Percentiles rank a stretch among this genome's conserved stretches.
These are phyloP conservation scores for Gonapodya prolifera DNA, from an alignment of 192 early-diverging fungal species.

Conservation along the genomic window DNA sequence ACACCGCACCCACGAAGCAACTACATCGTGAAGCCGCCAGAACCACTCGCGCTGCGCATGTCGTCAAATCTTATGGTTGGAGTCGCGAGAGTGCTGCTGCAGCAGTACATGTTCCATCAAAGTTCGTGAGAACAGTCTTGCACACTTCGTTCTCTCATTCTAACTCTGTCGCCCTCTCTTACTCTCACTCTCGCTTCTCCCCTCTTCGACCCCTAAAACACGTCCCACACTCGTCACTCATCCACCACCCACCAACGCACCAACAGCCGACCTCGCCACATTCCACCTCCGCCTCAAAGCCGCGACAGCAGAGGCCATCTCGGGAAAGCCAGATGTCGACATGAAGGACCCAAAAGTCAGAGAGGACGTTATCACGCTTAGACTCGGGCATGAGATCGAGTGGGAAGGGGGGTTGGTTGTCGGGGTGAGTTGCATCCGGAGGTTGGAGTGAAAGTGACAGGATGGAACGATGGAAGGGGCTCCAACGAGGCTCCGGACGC, in stretches of 20 bases:
- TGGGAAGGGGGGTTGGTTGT: neutral
- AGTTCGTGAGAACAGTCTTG: neutral
- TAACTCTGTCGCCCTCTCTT: neutral
- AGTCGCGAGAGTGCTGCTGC: conserved; percentile 31
- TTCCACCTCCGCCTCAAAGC: neutral
- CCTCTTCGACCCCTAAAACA: neutral
- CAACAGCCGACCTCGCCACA: neutral
- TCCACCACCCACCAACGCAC: no score
- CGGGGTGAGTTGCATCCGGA: neutral
- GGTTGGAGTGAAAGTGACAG: no score
- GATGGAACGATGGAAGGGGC: no score
- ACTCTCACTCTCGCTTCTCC: neutral
- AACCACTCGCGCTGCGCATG: conserved; percentile 40
- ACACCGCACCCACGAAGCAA: no score
- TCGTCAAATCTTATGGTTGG: conserved; percentile 48
- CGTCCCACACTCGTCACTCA: no score
- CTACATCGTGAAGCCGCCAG: conserved; percentile 24
- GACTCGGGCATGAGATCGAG: neutral
- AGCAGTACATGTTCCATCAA: conserved; percentile 19
- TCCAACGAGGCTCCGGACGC: no score
- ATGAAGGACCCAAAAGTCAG: neutral
- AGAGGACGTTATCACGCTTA: neutral
- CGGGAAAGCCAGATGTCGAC: neutral
- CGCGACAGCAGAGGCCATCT: neutral
- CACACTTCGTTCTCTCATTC: neutral